phyloP scores from a whole-genome alignment of 2,329 filamentous ascomycete genomes.

The Echinosphaeria canescens region DNA sequence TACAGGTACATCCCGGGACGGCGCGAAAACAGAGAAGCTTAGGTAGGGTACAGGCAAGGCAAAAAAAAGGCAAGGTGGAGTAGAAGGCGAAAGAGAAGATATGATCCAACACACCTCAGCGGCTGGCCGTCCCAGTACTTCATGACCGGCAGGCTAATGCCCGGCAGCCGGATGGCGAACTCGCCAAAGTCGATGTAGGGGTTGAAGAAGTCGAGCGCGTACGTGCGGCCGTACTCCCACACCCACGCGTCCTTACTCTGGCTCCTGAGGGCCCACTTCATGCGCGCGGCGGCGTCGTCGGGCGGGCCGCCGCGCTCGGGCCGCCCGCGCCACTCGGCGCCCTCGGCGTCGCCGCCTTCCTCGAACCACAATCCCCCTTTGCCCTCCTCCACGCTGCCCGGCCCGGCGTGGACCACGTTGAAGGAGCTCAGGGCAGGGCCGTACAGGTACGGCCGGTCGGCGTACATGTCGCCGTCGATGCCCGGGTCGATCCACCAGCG shows the following conservation, averaged over 20 bases:
- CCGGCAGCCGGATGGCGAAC: conserved; percentile 49
- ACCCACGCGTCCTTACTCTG: conserved; percentile 27
- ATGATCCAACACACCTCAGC: conserved; percentile 32
- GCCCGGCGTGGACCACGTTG: conserved; percentile 52
- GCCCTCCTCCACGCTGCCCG: conserved; percentile 19
- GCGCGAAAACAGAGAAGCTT: conserved; percentile 1
- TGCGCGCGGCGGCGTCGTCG: conserved; percentile 24
- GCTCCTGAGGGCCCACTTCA: conserved; percentile 32
- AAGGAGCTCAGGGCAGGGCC: conserved; percentile 64
- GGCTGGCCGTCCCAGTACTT: conserved; percentile 66
- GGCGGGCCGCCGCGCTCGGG: conserved; percentile 28
- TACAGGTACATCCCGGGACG: too few relatives aligned
- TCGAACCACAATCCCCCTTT: conserved; percentile 34
- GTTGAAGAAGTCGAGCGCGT: conserved; percentile 59
- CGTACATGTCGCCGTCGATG: conserved; percentile 74
- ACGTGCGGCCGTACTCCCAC: conserved; percentile 29
- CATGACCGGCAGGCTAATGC: conserved; percentile 52
- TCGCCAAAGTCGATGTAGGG: conserved; percentile 72
- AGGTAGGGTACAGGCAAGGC: conserved; percentile 1
- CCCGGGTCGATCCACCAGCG: conserved; percentile 85
- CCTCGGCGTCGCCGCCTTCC: conserved; percentile 41
- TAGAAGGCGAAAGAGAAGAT: conserved; percentile 9
- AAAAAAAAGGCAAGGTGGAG: conserved; percentile 14
- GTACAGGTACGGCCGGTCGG: conserved; percentile 70
- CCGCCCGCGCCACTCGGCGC: conserved; percentile 20